phyloP scores from a whole-genome alignment of 2,329 filamentous ascomycete genomes.

The Epichloe sp. region DNA sequence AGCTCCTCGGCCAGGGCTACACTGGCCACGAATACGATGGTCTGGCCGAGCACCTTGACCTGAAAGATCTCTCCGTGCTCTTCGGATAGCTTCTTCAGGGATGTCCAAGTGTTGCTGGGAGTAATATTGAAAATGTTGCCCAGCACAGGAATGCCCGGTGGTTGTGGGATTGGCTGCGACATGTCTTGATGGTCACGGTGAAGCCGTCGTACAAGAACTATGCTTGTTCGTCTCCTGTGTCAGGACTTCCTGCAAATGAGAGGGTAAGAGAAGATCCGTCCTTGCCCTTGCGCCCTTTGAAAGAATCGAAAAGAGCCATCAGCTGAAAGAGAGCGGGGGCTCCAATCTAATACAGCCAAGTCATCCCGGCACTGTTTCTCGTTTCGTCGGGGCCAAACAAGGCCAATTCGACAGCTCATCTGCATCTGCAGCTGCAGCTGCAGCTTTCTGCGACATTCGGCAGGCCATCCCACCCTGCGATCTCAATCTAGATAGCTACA shows the following conservation, averaged over 20 bases:
- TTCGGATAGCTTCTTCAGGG: constrained; percentile 22
- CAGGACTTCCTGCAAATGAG: too few relatives aligned
- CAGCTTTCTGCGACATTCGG: neutral
- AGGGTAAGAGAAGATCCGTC: neutral
- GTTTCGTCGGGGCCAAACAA: neutral
- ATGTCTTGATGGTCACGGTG: constrained; percentile 9
- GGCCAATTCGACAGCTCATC: neutral
- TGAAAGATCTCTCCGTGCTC: constrained; percentile 26
- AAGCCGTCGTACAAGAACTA: too few relatives aligned
- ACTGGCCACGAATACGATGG: constrained; percentile 32
- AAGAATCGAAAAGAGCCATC: neutral
- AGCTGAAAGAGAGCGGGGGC: neutral
- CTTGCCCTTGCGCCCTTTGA: neutral
- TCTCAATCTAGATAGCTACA: constrained; percentile 1
- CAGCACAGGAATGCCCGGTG: constrained; percentile 21
- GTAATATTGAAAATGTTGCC: constrained; percentile 24
- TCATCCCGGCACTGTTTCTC: neutral
- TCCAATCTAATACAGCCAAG: neutral
- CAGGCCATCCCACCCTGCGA: neutral
- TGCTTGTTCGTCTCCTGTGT: neutral
- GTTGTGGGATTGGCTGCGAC: constrained; percentile 22
- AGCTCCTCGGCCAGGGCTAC: constrained; percentile 34
- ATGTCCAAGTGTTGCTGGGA: constrained; percentile 23
- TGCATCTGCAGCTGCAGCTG: neutral
- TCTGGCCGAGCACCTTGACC: constrained; percentile 21